Conservation (phyloP, 495 filamentous ascomycete species). For the Aspergillus sclerotioniger region DNA sequence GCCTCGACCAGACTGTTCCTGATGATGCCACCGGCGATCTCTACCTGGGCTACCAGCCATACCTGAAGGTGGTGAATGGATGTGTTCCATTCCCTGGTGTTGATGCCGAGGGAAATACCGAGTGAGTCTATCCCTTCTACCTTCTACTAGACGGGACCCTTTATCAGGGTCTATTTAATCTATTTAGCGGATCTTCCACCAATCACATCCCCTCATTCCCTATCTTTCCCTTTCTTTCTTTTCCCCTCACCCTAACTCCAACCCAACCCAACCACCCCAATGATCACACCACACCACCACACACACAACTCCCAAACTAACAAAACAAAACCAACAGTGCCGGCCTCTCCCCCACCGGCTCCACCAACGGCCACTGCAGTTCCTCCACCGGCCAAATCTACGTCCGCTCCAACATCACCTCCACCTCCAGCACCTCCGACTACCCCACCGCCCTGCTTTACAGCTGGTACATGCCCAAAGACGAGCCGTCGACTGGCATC, state of each 20-base stretch:
- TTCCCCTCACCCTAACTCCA: neutral
- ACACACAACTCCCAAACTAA: too few relatives aligned
- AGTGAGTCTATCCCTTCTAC: conserved; percentile 32
- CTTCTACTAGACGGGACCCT: neutral
- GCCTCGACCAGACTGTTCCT: conserved; percentile 48
- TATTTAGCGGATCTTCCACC: too few relatives aligned
- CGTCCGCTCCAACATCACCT: conserved; percentile 38
- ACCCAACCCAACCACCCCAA: neutral
- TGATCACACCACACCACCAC: neutral
- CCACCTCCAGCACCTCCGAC: conserved; percentile 33
- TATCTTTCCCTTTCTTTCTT: neutral
- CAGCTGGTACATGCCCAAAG: conserved; percentile 53
- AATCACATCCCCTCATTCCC: neutral
- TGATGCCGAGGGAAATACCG: conserved; percentile 46
- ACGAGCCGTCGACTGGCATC: conserved; percentile 38
- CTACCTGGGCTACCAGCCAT: conserved; percentile 50
- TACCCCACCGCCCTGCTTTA: conserved; percentile 51
- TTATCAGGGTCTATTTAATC: neutral
- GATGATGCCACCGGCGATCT: conserved; percentile 37
- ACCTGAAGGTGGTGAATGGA: conserved; percentile 48
- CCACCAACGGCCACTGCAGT: conserved; percentile 38
- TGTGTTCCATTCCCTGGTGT: conserved; percentile 57
- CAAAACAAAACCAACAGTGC: conserved; percentile 23
- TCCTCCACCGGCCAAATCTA: conserved; percentile 52
- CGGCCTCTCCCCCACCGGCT: conserved; percentile 39